Evolutionary conservation across 257 asterid species (phyloP), one percentile per base, ranked within the genome.

Genomic region (Gentiana straminea): DNA sequence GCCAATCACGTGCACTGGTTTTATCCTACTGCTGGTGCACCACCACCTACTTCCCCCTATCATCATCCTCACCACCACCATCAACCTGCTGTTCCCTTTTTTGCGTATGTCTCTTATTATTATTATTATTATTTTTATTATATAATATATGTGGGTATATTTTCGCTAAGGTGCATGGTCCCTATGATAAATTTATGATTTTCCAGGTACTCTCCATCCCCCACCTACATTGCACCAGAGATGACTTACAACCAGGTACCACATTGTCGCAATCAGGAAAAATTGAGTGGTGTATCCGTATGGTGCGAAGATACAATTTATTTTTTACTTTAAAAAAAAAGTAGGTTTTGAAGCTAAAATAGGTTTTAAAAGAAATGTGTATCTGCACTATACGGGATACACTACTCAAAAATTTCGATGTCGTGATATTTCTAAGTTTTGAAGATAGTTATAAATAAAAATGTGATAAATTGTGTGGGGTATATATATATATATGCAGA

Each of bases 1-100:
- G 69, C 71, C 35, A 75, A 67, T 70, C 89, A 78, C 64, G 75
- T 80, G 80, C 97, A 73, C 44, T 84, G 94, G 96, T 84, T 79
- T 68, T 81, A 86, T 57, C 87, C 91, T 49, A 36, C 80, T 2
- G 77, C 64, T 50, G 60, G 78, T 39, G 73, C 80, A 2, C 49
- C 87, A 1, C 59, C 80, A 11, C 63, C 80, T 5, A 54, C 77
- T 8, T 60, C 89, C 54, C 77, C 81, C n/a, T 51, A 37, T 58
- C 83, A 70, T 64, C 81, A 68, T 43, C 89, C 79, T 56, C 87
- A 79, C 62, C 88, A 77, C 36, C 89, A 77, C 59, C 87, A 79
- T 60, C 88, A 77, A 36, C 89, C 75, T 59, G 75, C 88, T 12
- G 69, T 82, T 67, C 96, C 96, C 13, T 68, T 77, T 44, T 86